Base-by-base conservation (phyloP, 306 rosid genomes). In the Rosa lucieae region DNA sequence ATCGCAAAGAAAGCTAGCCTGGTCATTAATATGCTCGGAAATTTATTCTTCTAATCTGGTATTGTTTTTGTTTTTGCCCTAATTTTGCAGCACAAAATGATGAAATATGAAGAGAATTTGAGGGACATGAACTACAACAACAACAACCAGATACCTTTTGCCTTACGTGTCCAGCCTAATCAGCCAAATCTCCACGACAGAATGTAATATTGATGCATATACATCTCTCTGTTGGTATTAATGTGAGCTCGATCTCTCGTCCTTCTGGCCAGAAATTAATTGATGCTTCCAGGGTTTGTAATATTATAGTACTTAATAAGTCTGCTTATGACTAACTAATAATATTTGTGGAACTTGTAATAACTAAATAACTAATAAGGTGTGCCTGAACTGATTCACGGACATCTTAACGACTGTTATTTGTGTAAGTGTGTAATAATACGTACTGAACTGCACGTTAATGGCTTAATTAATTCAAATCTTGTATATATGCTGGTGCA, bases 101-200 rank as follows among this genome's bases (percentile, higher is more conserved):
- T 90, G 88, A 90, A 88, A 21, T 67, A 80, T 52, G 93, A 86
- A 81, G 90, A 84, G n/a, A 84, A 73, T 18, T 68, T 58, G 61
- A 90, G 93, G 75, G 90, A 87, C 29, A 71, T 84, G 82, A 84
- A 89, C 51, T 85, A 75, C 80, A 79, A 71, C 67, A 82, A 59
- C 82, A 79, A 46, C 73, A 51, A 77, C 20, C 89, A 86, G 37
- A 73, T 91, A 78, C 84, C 87, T 32, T 91, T 93, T 80, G 81
- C 92, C 23, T 90, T 88, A 72, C 88, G 98, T 3, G 97, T 88
- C 35, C 90, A 90, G 87, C 91, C 92, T 17, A 81, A 84, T 73
- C 93, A 86, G 88, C 85, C 90, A 70, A 89, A 89, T 79, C 87
- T 85, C 3, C 87, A 81, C 62, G 88, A 86, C 69, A 83, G 84